phyloP scores from a whole-genome alignment of 2,329 filamentous ascomycete genomes.

The Beauveria caledonica region DNA sequence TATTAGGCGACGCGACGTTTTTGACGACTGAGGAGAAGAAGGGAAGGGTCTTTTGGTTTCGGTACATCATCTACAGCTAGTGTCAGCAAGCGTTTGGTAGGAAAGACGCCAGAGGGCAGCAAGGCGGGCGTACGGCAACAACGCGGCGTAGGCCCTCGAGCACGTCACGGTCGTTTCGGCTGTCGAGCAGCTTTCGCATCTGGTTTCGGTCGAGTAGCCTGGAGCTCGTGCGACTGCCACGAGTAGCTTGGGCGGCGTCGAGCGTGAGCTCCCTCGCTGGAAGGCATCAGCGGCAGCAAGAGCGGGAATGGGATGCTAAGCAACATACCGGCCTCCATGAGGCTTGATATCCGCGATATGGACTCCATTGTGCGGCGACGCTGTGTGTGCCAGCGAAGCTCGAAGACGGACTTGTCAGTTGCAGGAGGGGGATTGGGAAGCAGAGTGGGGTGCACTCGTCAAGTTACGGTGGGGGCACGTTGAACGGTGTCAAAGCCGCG shows the following conservation, averaged over 20 bases:
- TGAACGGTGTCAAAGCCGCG: background rate
- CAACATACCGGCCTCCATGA: conserved; percentile 82
- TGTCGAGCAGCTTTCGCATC: conserved; percentile 91
- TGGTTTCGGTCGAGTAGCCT: conserved; percentile 68
- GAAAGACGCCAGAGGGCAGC: conserved; percentile 5
- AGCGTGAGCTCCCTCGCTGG: conserved; percentile 92
- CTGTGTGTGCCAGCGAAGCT: conserved; percentile 6
- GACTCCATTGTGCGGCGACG: conserved; percentile 66
- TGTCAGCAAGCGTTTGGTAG: background rate
- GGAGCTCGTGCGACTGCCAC: conserved; percentile 52
- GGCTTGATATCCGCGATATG: conserved; percentile 83
- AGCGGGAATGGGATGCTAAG: background rate
- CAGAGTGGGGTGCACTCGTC: background rate
- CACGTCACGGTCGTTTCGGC: conserved; percentile 84
- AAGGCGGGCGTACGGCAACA: conserved; percentile 58
- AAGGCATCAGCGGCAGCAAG: conserved; percentile 14
- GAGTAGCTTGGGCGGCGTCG: conserved; percentile 87
- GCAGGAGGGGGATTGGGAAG: conserved; percentile 3
- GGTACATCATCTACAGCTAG: conserved; percentile 77
- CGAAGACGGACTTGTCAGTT: background rate
- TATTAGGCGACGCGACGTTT: conserved; percentile 87
- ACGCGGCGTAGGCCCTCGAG: conserved; percentile 85
- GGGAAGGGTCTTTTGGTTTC: conserved; percentile 74
- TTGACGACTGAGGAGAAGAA: conserved; percentile 99
- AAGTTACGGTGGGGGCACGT: background rate